These are phyloP conservation scores for Butyriboletus loyo DNA, from an alignment of 768 basidiomycete species.

Conservation along the genomic window DNA sequence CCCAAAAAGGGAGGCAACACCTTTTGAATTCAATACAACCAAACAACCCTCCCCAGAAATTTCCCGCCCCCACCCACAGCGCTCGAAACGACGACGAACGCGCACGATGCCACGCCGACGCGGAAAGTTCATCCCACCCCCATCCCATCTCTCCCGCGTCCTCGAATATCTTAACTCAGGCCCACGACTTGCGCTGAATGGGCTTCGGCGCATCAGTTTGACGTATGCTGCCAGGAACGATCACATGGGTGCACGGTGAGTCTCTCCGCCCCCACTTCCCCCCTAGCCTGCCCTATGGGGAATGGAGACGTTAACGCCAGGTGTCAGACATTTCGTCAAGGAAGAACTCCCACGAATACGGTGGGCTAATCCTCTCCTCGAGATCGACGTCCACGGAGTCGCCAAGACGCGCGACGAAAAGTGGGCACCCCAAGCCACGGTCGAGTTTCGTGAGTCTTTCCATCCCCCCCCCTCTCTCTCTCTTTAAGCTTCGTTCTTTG, in stretches of 20 bases:
- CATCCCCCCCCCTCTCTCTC: too few relatives aligned
- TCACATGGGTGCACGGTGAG: slow-evolving; percentile 74
- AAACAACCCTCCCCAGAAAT: slow-evolving; percentile 13
- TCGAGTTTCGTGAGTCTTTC: slow-evolving; percentile 71
- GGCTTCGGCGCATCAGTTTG: slow-evolving; percentile 51
- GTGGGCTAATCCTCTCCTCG: slow-evolving; percentile 66
- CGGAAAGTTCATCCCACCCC: slow-evolving; percentile 38
- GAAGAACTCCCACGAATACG: slow-evolving; percentile 77
- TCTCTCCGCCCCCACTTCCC: too few relatives aligned
- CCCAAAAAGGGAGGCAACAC: slow-evolving; percentile 9
- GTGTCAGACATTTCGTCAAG: slow-evolving; percentile 68
- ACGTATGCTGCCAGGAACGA: slow-evolving; percentile 61
- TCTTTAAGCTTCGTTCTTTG: neutral
- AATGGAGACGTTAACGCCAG: neutral
- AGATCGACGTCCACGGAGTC: slow-evolving; percentile 55
- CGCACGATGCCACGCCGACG: slow-evolving; percentile 23
- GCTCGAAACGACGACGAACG: neutral
- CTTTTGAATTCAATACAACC: slow-evolving; percentile 22
- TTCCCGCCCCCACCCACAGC: neutral
- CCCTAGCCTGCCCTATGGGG: too few relatives aligned
- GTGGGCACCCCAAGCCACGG: slow-evolving; percentile 59
- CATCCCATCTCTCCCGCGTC: slow-evolving; percentile 54
- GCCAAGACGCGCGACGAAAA: slow-evolving; percentile 50
- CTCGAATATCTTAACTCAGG: slow-evolving; percentile 47
- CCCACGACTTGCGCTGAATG: slow-evolving; percentile 49